Evolutionary conservation across 1,284 basidiomycete species (phyloP).

Genomic region (Volvariella volvacea): DNA sequence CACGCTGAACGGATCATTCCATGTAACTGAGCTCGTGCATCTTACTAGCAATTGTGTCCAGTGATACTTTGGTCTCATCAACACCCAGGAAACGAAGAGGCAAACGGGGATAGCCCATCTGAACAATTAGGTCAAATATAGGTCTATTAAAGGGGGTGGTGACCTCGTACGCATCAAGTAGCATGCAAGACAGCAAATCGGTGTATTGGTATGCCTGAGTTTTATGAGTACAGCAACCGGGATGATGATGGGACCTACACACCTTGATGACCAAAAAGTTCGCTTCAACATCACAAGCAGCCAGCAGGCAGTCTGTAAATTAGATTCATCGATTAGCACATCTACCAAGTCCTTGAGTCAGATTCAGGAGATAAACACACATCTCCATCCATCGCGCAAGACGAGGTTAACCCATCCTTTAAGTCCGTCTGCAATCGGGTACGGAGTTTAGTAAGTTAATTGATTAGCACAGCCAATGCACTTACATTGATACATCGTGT

Average conservation of each 20-base stretch:
- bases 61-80: slow-evolving; percentile 73
- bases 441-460: slow-evolving; percentile 2
- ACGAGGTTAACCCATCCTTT: slow-evolving; percentile 74
- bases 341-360: neutral
- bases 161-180: slow-evolving; percentile 69
- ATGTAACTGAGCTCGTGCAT: slow-evolving; percentile 19
- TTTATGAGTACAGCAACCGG: slow-evolving; percentile 1
- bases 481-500: slow-evolving; percentile 35
- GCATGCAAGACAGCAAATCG: slow-evolving; percentile 79
- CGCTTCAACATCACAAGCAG: slow-evolving; percentile 76
- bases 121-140: slow-evolving; percentile 9
- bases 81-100: slow-evolving; percentile 75
- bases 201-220: slow-evolving; percentile 77
- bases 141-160: neutral
- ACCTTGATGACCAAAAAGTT: slow-evolving; percentile 81
- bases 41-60: slow-evolving; percentile 74
- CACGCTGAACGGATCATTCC: neutral
- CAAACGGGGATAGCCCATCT: slow-evolving; percentile 86
- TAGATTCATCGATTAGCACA: slow-evolving; percentile 5
- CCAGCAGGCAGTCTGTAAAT: slow-evolving; percentile 62
- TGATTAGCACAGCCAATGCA: slow-evolving; percentile 3
- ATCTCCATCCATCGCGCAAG: slow-evolving; percentile 77
- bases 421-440: slow-evolving; percentile 51
- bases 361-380: slow-evolving; percentile 37
- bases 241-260: slow-evolving; percentile 5